Evolutionary conservation across 345 rosid genomes (phyloP), one percentile per base, ranked within the genome.

Genomic region (Euphorbia lathyris): DNA sequence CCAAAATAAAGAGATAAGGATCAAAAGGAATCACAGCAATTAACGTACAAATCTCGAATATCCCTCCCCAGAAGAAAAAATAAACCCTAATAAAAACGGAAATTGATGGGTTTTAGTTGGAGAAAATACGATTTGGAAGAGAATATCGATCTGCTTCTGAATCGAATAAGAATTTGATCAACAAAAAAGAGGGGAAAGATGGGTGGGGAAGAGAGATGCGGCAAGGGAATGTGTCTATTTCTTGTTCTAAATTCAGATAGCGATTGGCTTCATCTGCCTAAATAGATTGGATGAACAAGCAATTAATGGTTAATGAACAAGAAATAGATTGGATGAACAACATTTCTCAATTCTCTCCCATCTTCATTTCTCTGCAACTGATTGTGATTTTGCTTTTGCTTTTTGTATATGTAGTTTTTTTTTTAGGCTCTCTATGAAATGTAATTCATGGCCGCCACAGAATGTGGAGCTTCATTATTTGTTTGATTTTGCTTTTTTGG

Each of bases 11-110:
- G 30, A 9, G 45, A 29, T 3, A 66, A 29, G 20, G 36, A 43
- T 52, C 48, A 14, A 63, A 25, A 64, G 5, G 7, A 64, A 29
- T n/a, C 62, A 22, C 32, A 22, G 30, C 34, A 52, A 52, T 67
- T 25, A 36, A 53, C 62, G 62, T 34, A 67, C 27, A 34, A 52
- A 38, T 34, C 16, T 17, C 25, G 68, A 65, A 48, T 65, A 65
- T 43, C 23, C 57, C 57, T 48, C 12, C 7, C 25, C 43, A 48
- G 17, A n/a, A 17, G 45, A 47, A 29, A 12, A 65, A 47, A 29
- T 17, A 65, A 65, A 26, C 67, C 55, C 52, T 66, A 20, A 32
- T 12, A 19, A 9, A 1, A n/a, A 32, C 0, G 52, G 22, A 23
- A 7, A 38, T 11, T 9, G 6, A 42, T 0, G 30, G 48, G 8